Conservation (phyloP, 2,329 filamentous ascomycete species). For the Talaromyces sp. region DNA sequence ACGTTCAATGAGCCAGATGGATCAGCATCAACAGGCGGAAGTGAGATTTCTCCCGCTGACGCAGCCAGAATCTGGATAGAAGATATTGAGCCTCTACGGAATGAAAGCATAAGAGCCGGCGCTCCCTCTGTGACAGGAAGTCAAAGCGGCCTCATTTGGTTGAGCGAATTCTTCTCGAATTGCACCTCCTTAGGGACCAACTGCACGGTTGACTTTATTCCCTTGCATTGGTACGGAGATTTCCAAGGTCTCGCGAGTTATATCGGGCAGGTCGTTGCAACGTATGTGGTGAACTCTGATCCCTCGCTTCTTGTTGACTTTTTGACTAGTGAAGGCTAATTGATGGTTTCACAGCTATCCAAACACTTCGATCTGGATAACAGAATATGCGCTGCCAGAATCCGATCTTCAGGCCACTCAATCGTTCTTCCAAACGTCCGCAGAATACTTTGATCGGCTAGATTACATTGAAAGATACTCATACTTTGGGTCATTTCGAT, state of each 20-base stretch:
- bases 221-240: conserved; percentile 14
- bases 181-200: conserved; percentile 9
- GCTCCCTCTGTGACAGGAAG: conserved; percentile 12
- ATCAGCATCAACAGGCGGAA: conserved; percentile 8
- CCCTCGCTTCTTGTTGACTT: neutral
- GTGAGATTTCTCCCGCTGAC: conserved; percentile 6
- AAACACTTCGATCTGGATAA: conserved; percentile 13
- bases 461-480: conserved; percentile 14
- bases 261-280: conserved; percentile 11
- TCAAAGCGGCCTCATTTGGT: conserved; percentile 8
- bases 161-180: conserved; percentile 12
- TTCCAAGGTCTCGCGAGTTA: conserved; percentile 11
- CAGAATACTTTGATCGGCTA: conserved; percentile 14
- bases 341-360: conserved; percentile 2
- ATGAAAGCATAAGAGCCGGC: conserved; percentile 1
- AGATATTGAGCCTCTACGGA: conserved; percentile 9
- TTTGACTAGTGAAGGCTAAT: neutral
- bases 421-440: conserved; percentile 13
- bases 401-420: conserved; percentile 3
- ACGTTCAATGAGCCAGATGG: conserved; percentile 15
- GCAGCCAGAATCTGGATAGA: conserved; percentile 13
- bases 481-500: conserved; percentile 12
- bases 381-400: conserved; percentile 11
- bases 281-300: neutral
- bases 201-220: conserved; percentile 13